Percentiles rank a stretch among this genome's conserved stretches.
Evolutionary conservation across 306 rosid genomes (phyloP).

Genomic region (Corylus avellana): DNA sequence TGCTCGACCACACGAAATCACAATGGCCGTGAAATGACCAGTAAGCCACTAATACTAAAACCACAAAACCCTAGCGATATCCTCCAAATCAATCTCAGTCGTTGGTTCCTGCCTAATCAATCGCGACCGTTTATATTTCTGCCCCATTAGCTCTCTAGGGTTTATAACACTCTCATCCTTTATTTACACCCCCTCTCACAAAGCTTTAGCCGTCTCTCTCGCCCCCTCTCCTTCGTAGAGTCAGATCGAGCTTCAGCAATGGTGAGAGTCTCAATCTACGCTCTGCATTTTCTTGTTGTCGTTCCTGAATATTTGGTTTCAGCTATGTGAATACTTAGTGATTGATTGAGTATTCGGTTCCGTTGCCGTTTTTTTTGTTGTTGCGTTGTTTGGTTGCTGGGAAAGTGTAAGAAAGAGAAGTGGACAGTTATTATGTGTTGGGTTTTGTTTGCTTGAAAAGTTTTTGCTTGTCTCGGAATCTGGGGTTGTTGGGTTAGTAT

Average conservation of each 20-base stretch:
- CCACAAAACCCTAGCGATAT: not conserved
- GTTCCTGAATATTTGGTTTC: not conserved
- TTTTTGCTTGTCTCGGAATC: not conserved
- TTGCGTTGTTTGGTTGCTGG: not conserved
- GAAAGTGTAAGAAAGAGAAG: not conserved
- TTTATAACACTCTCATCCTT: not conserved
- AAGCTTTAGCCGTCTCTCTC: not conserved
- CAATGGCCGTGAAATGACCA: not conserved
- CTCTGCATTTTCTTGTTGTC: not conserved
- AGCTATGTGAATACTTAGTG: too few species aligned
- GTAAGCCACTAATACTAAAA: not conserved
- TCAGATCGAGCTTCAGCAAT: conserved; percentile 11
- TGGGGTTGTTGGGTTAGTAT: not conserved
- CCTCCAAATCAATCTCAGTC: not conserved
- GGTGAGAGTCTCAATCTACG: not conserved
- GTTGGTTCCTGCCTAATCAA: not conserved
- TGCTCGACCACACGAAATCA: not conserved
- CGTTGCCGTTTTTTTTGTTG: not conserved
- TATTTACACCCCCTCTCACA: not conserved
- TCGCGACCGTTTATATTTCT: not conserved
- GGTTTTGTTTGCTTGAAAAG: not conserved
- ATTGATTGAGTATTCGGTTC: not conserved
- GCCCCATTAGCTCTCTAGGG: not conserved
- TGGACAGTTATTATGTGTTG: not conserved
- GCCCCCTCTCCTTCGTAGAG: not conserved